phyloP scores from a whole-genome alignment of 2,329 filamentous ascomycete genomes.

The Microsporum ferrugineum region DNA sequence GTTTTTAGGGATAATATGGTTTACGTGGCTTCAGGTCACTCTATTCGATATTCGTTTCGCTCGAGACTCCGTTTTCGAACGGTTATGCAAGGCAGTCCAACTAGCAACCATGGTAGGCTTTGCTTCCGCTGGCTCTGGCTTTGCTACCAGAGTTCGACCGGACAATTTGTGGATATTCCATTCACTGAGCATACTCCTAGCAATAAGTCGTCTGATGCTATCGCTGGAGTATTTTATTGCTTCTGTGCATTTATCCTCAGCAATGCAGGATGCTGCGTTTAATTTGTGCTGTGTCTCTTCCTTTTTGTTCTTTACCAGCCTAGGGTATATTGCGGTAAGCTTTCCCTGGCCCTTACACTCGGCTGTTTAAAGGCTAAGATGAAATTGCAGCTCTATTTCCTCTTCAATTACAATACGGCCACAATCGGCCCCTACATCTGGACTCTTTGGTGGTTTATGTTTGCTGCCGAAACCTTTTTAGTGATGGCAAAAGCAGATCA shows the following conservation, averaged over 20 bases:
- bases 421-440: conserved; percentile 27
- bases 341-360: neutral
- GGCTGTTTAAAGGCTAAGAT: neutral
- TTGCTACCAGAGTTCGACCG: conserved; percentile 25
- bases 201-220: conserved; percentile 43
- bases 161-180: conserved; percentile 37
- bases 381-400: conserved; percentile 25
- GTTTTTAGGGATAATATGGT: conserved; percentile 51
- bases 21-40: conserved; percentile 55
- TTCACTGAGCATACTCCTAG: conserved; percentile 35
- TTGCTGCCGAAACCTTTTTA: conserved; percentile 41
- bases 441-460: conserved; percentile 46
- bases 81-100: conserved; percentile 47
- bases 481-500: conserved; percentile 44
- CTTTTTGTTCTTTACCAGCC: neutral
- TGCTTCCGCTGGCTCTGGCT: conserved; percentile 45
- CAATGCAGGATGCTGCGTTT: neutral
- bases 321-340: conserved; percentile 3
- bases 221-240: conserved; percentile 43
- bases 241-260: conserved; percentile 15
- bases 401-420: conserved; percentile 19
- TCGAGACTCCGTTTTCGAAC: conserved; percentile 53
- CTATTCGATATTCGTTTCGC: conserved; percentile 57
- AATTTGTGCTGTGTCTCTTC: neutral
- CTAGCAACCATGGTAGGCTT: conserved; percentile 56